Percentiles rank a stretch among this genome's conserved stretches.
These are phyloP conservation scores for Gastrodia elata DNA, from an alignment of 106 monocot genomes.

Conservation along the genomic window DNA sequence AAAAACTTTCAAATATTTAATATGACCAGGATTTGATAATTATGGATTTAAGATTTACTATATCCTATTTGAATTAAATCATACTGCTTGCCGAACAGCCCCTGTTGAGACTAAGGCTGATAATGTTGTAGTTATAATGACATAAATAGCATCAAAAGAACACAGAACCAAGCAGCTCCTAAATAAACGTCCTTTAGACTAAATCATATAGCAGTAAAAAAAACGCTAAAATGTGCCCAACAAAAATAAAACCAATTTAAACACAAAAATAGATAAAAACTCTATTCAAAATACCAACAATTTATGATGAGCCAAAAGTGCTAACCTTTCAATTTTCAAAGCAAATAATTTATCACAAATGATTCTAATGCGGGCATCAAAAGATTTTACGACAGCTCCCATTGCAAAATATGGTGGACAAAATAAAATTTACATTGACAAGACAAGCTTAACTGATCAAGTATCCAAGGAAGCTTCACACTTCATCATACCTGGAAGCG, in stretches of 20 bases:
- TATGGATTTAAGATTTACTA: too few species aligned
- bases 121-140: too few species aligned
- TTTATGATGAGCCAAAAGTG: background rate
- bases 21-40: too few species aligned
- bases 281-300: background rate
- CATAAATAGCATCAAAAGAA: too few species aligned
- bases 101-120: too few species aligned
- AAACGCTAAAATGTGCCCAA: background rate
- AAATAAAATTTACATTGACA: background rate
- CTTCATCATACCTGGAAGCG: constrained; percentile 42
- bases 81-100: too few species aligned
- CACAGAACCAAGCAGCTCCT: too few species aligned
- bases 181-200: background rate
- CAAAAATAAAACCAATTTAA: background rate
- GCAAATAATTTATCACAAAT: background rate
- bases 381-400: background rate
- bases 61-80: too few species aligned
- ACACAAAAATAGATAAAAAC: background rate
- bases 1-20: too few species aligned
- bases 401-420: background rate
- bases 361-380: background rate
- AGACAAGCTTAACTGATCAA: background rate
- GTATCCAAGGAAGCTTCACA: background rate
- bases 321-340: background rate
- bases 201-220: background rate